Percentiles rank a stretch among this genome's conserved stretches.
phyloP scores from a whole-genome alignment of 2,329 filamentous ascomycete species.

The Fusarium albosuccineum region DNA sequence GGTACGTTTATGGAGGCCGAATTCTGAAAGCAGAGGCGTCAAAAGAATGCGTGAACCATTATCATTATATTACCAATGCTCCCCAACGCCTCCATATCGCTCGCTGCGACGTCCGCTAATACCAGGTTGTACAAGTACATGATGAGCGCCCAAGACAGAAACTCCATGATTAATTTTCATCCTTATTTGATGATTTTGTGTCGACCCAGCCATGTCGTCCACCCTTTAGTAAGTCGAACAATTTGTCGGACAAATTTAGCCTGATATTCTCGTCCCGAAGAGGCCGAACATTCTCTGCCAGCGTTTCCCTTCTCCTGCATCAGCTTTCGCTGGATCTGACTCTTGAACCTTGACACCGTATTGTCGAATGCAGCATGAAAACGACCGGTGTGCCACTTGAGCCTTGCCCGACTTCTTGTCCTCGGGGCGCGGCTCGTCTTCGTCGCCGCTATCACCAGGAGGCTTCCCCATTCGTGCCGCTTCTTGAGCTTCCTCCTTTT shows the following conservation, averaged over 20 bases:
- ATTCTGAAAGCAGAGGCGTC: constrained; percentile 32
- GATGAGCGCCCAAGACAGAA: neutral
- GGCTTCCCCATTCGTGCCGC: constrained; percentile 50
- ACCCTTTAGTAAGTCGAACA: neutral
- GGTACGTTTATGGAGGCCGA: constrained; percentile 36
- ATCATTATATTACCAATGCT: constrained; percentile 17
- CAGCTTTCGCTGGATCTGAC: constrained; percentile 56
- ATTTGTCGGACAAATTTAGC: constrained; percentile 6
- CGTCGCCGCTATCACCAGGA: constrained; percentile 55
- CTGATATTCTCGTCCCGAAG: constrained; percentile 72
- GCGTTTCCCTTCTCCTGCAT: constrained; percentile 59
- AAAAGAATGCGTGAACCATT: constrained; percentile 29
- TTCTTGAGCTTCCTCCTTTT: constrained; percentile 43
- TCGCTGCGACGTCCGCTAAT: neutral
- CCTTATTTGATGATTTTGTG: neutral
- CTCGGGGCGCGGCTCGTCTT: constrained; percentile 37
- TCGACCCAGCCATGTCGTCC: neutral
- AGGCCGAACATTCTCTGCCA: constrained; percentile 76
- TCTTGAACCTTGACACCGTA: constrained; percentile 70
- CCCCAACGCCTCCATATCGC: constrained; percentile 11
- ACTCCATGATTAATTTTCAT: constrained; percentile 3
- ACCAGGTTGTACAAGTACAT: constrained; percentile 2
- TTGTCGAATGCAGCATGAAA: constrained; percentile 78
- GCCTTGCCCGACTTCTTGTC: constrained; percentile 1
- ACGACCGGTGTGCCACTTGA: constrained; percentile 67